These are phyloP conservation scores for Pneumocystis jirovecii DNA, from an alignment of 1,139 yeast species.

Conservation along the genomic window DNA sequence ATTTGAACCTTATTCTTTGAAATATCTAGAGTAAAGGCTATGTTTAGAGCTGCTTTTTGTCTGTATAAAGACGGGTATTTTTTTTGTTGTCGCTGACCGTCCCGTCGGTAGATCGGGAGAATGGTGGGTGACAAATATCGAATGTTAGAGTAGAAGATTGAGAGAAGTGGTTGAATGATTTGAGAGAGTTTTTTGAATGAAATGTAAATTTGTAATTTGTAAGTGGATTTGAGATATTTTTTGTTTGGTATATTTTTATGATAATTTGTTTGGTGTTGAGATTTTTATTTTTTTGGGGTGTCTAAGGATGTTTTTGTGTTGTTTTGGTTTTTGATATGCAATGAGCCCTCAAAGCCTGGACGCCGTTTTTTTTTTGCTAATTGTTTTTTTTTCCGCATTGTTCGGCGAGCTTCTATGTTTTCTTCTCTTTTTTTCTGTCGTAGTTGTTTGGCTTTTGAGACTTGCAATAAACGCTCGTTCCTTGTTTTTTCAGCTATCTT, in stretches of 20 bases:
- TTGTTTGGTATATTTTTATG: neutral
- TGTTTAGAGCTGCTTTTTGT: neutral
- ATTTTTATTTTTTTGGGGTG: neutral
- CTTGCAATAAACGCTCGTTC: slow-evolving; percentile 56
- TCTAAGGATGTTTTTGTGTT: neutral
- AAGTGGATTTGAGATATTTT: no score
- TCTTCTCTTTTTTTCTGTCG: slow-evolving; percentile 79
- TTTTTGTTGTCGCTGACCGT: neutral
- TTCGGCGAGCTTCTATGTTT: slow-evolving; percentile 66
- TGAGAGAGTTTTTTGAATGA: neutral
- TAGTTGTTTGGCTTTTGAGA: slow-evolving; percentile 57
- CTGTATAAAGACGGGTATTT: neutral
- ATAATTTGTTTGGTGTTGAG: neutral
- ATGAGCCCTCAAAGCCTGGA: slow-evolving; percentile 17
- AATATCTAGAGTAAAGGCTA: neutral
- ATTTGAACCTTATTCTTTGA: neutral
- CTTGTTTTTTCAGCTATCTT: slow-evolving; percentile 42
- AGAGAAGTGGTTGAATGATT: no score
- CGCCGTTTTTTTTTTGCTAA: slow-evolving; percentile 16
- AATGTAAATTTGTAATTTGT: no score
- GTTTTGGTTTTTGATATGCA: neutral
- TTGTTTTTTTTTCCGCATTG: slow-evolving; percentile 43
- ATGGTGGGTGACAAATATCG: neutral
- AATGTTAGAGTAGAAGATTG: neutral
- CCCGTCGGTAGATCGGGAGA: neutral